These are phyloP conservation scores for Pseudogymnoascus sp. DNA, from an alignment of 2,329 filamentous ascomycete genomes.

Conservation along the genomic window DNA sequence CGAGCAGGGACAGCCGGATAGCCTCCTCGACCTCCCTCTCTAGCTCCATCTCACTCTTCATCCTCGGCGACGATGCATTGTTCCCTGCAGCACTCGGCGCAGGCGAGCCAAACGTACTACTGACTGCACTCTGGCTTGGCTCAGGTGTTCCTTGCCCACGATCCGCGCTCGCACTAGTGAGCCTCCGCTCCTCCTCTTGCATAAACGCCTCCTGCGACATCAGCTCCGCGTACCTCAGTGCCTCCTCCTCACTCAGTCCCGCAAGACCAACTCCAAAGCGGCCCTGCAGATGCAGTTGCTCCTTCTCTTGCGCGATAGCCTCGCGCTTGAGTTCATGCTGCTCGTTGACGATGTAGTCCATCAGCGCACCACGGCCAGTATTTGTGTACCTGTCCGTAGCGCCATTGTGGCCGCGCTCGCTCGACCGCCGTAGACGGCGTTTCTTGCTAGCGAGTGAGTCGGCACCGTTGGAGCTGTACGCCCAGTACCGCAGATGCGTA, in stretches of 20 bases:
- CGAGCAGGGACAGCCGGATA: slow-evolving; percentile 53
- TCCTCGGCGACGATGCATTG: slow-evolving; percentile 19
- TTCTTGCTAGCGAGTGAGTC: slow-evolving; percentile 70
- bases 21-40: slow-evolving; percentile 58
- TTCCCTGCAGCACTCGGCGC: slow-evolving; percentile 45
- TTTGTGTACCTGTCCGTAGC: slow-evolving; percentile 49
- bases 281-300: slow-evolving; percentile 62
- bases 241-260: slow-evolving; percentile 59
- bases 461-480: slow-evolving; percentile 74
- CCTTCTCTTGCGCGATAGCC: slow-evolving; percentile 56
- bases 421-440: slow-evolving; percentile 63
- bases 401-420: slow-evolving; percentile 51
- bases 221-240: slow-evolving; percentile 58
- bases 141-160: slow-evolving; percentile 30
- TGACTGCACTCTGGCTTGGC: slow-evolving; percentile 29
- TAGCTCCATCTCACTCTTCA: slow-evolving; percentile 38
- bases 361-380: slow-evolving; percentile 62
- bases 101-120: slow-evolving; percentile 45
- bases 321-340: slow-evolving; percentile 71
- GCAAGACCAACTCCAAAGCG: slow-evolving; percentile 78
- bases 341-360: slow-evolving; percentile 82
- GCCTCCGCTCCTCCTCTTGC: slow-evolving; percentile 49
- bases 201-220: slow-evolving; percentile 55
- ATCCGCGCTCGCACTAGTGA: slow-evolving; percentile 44
- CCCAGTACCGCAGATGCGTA: slow-evolving; percentile 84